Conservation (phyloP, 2,329 filamentous ascomycete species). For the Fonsecaea pedrosoi region DNA sequence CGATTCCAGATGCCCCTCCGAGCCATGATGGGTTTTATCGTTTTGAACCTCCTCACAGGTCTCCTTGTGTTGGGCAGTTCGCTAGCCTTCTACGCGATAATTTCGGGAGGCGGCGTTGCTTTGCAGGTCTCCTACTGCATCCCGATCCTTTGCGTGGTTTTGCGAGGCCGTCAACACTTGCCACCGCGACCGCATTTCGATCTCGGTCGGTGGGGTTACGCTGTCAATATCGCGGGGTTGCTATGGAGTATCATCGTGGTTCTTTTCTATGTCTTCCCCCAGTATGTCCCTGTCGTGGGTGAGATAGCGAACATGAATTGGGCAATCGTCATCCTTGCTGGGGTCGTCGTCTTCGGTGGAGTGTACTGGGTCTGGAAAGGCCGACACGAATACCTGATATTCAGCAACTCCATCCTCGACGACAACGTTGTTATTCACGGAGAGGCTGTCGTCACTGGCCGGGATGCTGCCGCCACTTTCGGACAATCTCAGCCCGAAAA, state of each 20-base stretch:
- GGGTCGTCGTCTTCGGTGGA: constrained; percentile 30
- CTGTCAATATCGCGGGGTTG: constrained; percentile 32
- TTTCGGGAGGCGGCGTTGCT: constrained; percentile 34
- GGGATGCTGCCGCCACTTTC: constrained; percentile 25
- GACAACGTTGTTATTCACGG: constrained; percentile 35
- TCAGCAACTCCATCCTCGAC: constrained; percentile 33
- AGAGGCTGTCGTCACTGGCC: constrained; percentile 25
- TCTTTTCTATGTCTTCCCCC: constrained; percentile 35
- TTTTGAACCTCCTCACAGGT: constrained; percentile 33
- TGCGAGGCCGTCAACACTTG: constrained; percentile 32
- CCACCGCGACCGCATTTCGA: constrained; percentile 35
- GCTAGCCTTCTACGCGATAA: constrained; percentile 36
- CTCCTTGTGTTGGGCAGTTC: constrained; percentile 33
- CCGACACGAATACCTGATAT: constrained; percentile 33
- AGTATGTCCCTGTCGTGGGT: constrained; percentile 34
- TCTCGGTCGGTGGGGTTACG: constrained; percentile 34
- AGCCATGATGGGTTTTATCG: constrained; percentile 32
- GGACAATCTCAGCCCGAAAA: constrained; percentile 23
- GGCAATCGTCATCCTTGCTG: constrained; percentile 35
- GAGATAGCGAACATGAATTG: constrained; percentile 37
- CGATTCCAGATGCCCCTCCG: constrained; percentile 63
- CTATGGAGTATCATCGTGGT: constrained; percentile 33
- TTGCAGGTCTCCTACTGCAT: constrained; percentile 35
- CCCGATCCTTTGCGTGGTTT: constrained; percentile 32
- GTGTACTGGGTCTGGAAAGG: constrained; percentile 35